Conservation (phyloP, 2,329 filamentous ascomycete species). For the Penicillium sclerotigenum region DNA sequence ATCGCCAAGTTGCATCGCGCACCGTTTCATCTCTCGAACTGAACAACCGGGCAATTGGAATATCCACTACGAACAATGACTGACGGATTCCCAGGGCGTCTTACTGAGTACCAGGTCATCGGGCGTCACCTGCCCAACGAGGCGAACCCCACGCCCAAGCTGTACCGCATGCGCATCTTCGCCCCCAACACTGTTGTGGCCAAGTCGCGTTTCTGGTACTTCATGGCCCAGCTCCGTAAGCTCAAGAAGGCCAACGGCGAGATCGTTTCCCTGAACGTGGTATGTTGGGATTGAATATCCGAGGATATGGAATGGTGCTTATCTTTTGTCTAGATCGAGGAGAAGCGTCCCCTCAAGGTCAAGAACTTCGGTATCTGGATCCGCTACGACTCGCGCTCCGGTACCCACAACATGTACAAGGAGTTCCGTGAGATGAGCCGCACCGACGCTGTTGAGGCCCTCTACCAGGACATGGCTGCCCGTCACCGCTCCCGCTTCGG, state of each 20-base stretch:
- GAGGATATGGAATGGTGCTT: slow-evolving; percentile 9
- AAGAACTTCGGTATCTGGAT: slow-evolving; percentile 99
- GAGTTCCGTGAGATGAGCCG: slow-evolving; percentile 99
- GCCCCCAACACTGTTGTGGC: slow-evolving; percentile 96
- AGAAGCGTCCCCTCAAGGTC: slow-evolving; percentile 99
- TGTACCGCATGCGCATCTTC: slow-evolving; percentile 99
- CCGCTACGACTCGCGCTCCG: slow-evolving; percentile 99
- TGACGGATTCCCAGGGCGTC: slow-evolving; percentile 71
- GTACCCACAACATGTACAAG: slow-evolving; percentile 99
- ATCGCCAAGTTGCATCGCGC: slow-evolving; percentile 14
- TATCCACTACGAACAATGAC: slow-evolving; percentile 19
- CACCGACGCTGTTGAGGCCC: slow-evolving; percentile 88
- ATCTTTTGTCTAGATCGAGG: slow-evolving; percentile 67
- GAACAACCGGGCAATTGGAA: slow-evolving; percentile 2
- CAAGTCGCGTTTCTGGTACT: slow-evolving; percentile 99
- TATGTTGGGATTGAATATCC: slow-evolving; percentile 50
- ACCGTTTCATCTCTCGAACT: slow-evolving; percentile 13
- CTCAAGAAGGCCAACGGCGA: slow-evolving; percentile 99
- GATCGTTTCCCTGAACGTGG: slow-evolving; percentile 95
- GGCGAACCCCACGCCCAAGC: slow-evolving; percentile 92
- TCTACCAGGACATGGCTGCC: slow-evolving; percentile 99
- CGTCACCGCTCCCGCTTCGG: slow-evolving; percentile 97
- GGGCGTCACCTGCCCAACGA: slow-evolving; percentile 98
- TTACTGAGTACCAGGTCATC: slow-evolving; percentile 99
- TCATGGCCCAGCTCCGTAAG: slow-evolving; percentile 98